Conservation (phyloP, 805 yeast genomes). For the Ogataea chonburiensis region DNA sequence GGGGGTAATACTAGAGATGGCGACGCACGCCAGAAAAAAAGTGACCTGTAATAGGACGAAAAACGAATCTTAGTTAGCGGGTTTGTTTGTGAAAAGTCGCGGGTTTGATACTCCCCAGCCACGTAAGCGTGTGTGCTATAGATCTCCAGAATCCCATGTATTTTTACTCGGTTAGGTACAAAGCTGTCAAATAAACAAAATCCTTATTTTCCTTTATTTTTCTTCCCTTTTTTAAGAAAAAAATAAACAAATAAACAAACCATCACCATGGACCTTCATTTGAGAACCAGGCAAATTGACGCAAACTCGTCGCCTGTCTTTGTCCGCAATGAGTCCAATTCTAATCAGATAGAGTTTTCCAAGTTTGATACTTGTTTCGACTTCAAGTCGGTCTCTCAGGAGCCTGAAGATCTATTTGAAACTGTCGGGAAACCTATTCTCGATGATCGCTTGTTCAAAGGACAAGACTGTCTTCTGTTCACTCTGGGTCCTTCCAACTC, state of each 20-base stretch:
- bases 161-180: not conserved
- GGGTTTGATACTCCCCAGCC: slow-evolving; percentile 6
- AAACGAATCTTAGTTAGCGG: slow-evolving; percentile 3
- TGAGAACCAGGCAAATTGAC: slow-evolving; percentile 38
- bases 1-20: slow-evolving; percentile 4
- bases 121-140: not conserved
- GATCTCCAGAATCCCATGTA: slow-evolving; percentile 1
- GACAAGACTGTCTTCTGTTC: slow-evolving; percentile 43
- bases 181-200: too few relatives aligned
- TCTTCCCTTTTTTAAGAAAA: slow-evolving; percentile 5
- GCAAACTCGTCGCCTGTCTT: slow-evolving; percentile 21
- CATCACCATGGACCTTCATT: slow-evolving; percentile 26
- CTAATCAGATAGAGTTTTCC: slow-evolving; percentile 25
- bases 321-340: slow-evolving; percentile 14
- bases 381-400: slow-evolving; percentile 31
- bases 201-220: slow-evolving; percentile 4
- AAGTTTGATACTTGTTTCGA: slow-evolving; percentile 29
- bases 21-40: slow-evolving; percentile 1
- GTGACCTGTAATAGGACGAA: not conserved
- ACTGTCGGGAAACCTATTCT: slow-evolving; percentile 35
- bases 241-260: slow-evolving; percentile 11
- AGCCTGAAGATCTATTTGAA: slow-evolving; percentile 37
- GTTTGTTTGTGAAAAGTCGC: not conserved
- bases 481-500: slow-evolving; percentile 55
- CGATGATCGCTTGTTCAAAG: slow-evolving; percentile 29